Conservation (phyloP, 768 basidiomycete species). For the Cubamyces sp. region DNA sequence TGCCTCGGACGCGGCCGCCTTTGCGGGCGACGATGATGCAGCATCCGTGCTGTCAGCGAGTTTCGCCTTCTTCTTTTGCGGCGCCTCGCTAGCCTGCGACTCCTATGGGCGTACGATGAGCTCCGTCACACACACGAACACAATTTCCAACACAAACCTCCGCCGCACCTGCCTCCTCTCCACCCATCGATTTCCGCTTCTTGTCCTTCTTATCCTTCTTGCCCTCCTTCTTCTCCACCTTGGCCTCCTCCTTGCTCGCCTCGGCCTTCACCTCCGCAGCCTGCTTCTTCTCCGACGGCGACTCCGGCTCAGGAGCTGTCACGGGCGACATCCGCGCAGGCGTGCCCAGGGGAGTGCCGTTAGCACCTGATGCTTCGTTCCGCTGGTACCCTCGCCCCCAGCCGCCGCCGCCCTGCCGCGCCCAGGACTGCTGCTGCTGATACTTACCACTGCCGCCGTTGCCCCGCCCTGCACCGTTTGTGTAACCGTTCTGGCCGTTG, state of each 20-base stretch:
- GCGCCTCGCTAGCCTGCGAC: slow-evolving; percentile 22
- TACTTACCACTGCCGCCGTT: slow-evolving; percentile 31
- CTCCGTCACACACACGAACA: background rate
- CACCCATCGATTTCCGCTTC: slow-evolving; percentile 30
- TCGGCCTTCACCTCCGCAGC: background rate
- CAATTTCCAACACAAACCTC: slow-evolving; percentile 12
- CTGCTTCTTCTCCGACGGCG: slow-evolving; percentile 15
- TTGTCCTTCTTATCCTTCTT: slow-evolving; percentile 35
- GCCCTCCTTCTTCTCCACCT: slow-evolving; percentile 21
- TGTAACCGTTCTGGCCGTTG: slow-evolving; percentile 2
- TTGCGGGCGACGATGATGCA: slow-evolving; percentile 9
- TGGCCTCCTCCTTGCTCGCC: background rate
- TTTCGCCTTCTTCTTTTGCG: slow-evolving; percentile 32
- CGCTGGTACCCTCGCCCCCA: slow-evolving; percentile 20
- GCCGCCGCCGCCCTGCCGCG: slow-evolving; percentile 25
- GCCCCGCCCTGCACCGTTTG: background rate
- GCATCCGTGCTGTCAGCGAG: slow-evolving; percentile 11
- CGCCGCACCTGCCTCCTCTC: slow-evolving; percentile 16
- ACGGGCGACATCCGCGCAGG: slow-evolving; percentile 55
- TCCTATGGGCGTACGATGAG: slow-evolving; percentile 7
- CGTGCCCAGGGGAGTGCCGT: slow-evolving; percentile 71
- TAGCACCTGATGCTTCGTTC: slow-evolving; percentile 59
- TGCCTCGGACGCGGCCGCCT: slow-evolving; percentile 8
- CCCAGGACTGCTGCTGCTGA: slow-evolving; percentile 28
- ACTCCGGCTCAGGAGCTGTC: slow-evolving; percentile 30